Conservation (phyloP, 805 yeast species). For the Cyberlindnera xylosilytica region DNA sequence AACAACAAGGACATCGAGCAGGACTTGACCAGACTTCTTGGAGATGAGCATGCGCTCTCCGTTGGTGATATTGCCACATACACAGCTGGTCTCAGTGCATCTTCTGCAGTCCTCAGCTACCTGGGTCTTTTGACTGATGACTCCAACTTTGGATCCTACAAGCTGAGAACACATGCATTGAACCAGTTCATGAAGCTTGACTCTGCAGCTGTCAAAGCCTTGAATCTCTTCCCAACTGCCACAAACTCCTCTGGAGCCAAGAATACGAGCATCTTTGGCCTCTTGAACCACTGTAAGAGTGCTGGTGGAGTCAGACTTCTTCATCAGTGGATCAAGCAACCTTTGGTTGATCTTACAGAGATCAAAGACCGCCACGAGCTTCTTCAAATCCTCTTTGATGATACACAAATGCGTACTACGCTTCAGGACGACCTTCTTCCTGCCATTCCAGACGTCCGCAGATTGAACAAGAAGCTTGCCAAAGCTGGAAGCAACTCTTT, state of each 20-base stretch:
- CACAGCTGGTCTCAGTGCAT: constrained; percentile 54
- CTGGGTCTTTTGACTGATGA: constrained; percentile 60
- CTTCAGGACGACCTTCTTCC: constrained; percentile 65
- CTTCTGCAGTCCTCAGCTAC: constrained; percentile 67
- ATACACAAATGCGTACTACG: constrained; percentile 60
- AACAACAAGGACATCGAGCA: constrained; percentile 67
- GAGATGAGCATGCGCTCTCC: constrained; percentile 50
- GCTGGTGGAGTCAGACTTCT: constrained; percentile 84
- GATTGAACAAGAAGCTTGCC: constrained; percentile 66
- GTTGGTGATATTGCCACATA: constrained; percentile 51
- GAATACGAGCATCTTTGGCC: constrained; percentile 69
- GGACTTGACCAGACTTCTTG: constrained; percentile 71
- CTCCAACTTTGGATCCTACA: constrained; percentile 49
- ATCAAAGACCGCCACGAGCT: constrained; percentile 69
- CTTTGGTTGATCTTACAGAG: constrained; percentile 60
- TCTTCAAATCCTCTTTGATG: constrained; percentile 72
- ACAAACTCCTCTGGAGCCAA: constrained; percentile 33
- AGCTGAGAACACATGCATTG: constrained; percentile 64
- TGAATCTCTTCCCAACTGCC: constrained; percentile 71
- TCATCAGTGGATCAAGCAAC: constrained; percentile 96
- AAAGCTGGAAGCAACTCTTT: constrained; percentile 50
- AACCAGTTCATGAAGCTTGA: constrained; percentile 87
- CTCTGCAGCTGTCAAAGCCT: constrained; percentile 82
- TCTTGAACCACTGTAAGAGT: constrained; percentile 85
- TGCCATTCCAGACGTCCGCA: constrained; percentile 78